phyloP scores from a whole-genome alignment of 495 filamentous ascomycete genomes.

The Chaetomium tenue region DNA sequence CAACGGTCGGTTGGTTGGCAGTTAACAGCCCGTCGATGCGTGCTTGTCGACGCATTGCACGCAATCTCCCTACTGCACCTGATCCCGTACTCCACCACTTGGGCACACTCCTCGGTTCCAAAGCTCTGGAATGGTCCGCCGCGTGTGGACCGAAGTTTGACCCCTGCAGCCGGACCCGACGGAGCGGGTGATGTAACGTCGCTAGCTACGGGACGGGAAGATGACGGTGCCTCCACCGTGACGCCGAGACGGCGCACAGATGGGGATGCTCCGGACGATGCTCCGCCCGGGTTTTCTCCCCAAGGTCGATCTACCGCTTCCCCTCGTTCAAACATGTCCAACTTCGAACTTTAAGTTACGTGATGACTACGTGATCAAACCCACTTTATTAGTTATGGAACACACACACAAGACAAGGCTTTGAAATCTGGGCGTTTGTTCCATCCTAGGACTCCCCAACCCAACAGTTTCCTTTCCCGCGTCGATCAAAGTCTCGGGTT shows the following conservation, averaged over 20 bases:
- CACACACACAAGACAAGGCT: too few relatives aligned
- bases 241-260: background rate
- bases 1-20: background rate
- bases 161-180: conserved; percentile 9
- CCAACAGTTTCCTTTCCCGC: background rate
- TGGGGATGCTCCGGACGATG: conserved; percentile 3
- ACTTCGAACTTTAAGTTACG: too few relatives aligned
- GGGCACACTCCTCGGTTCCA: background rate
- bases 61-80: background rate
- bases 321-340: background rate
- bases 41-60: background rate
- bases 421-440: too few relatives aligned
- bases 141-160: background rate
- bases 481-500: background rate
- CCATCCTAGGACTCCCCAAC: too few relatives aligned
- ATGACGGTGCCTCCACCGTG: background rate
- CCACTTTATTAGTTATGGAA: too few relatives aligned
- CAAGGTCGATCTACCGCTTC: background rate
- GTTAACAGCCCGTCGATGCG: background rate
- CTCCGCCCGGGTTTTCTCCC: too few relatives aligned
- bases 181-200: conserved; percentile 19
- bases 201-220: conserved; percentile 4
- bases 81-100: background rate
- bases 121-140: background rate
- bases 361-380: too few relatives aligned